phyloP scores from a whole-genome alignment of 352 stramenopile species.

The Elongisporangium undulatum region DNA sequence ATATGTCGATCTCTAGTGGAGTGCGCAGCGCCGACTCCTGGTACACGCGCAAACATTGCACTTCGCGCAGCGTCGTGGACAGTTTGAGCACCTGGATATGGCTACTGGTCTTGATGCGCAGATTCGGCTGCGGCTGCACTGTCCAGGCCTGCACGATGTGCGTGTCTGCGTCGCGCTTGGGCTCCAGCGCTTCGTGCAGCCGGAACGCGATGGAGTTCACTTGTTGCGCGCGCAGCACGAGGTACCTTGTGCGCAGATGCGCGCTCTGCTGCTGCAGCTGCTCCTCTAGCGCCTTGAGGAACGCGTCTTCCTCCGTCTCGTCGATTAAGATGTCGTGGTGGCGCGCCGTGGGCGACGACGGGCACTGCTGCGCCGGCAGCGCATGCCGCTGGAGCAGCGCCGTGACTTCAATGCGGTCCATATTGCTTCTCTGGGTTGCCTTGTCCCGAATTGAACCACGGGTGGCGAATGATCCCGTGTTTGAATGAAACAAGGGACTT shows the following conservation, averaged over 20 bases:
- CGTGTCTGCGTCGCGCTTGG: conserved; percentile 63
- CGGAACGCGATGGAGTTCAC: conserved; percentile 65
- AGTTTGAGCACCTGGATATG: conserved; percentile 87
- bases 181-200: conserved; percentile 68
- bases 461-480: background rate
- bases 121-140: conserved; percentile 56
- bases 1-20: conserved; percentile 74
- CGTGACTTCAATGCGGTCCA: conserved; percentile 59
- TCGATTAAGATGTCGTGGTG: conserved; percentile 44
- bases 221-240: conserved; percentile 64
- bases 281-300: conserved; percentile 66
- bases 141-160: conserved; percentile 66
- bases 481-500: background rate
- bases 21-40: conserved; percentile 29
- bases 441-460: background rate
- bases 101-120: conserved; percentile 65
- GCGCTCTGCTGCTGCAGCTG: conserved; percentile 54
- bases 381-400: conserved; percentile 34
- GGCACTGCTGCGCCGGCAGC: conserved; percentile 3
- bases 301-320: conserved; percentile 47
- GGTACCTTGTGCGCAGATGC: conserved; percentile 39
- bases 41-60: conserved; percentile 58
- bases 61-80: conserved; percentile 77
- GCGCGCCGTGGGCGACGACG: background rate
- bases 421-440: conserved; percentile 6